Evolutionary conservation across 441 rosid species (phyloP).

Genomic region (Rhodomyrtus psidioides): DNA sequence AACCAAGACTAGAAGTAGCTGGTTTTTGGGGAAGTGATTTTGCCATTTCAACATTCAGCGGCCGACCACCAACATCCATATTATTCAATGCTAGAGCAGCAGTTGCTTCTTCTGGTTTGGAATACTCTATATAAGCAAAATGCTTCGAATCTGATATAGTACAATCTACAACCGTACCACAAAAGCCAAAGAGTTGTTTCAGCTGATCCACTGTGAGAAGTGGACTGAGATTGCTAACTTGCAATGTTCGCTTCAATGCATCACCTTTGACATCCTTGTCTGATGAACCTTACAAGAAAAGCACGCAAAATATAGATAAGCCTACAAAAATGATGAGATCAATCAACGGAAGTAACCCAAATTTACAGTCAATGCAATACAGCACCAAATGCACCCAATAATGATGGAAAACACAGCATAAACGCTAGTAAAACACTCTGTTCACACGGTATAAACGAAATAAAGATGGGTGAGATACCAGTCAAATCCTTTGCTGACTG

Average conservation of each 20-base stretch:
- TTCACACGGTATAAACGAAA: neutral
- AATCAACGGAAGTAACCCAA: neutral
- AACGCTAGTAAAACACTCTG: neutral
- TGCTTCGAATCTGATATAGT: slow-evolving; percentile 83
- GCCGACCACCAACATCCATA: slow-evolving; percentile 94
- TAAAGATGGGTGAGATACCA: slow-evolving; percentile 32
- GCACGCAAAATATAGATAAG: neutral
- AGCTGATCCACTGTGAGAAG: slow-evolving; percentile 89
- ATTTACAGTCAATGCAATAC: neutral
- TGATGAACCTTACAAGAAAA: slow-evolving; percentile 40
- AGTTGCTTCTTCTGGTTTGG: slow-evolving; percentile 88
- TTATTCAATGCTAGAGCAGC: slow-evolving; percentile 90
- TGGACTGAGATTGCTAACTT: slow-evolving; percentile 97
- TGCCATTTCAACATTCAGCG: slow-evolving; percentile 95
- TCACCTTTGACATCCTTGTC: slow-evolving; percentile 57
- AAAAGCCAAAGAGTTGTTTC: slow-evolving; percentile 88
- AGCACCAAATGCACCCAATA: neutral
- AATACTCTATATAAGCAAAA: slow-evolving; percentile 86
- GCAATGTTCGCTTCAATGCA: slow-evolving; percentile 72
- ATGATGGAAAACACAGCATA: neutral
- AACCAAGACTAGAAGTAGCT: slow-evolving; percentile 26
- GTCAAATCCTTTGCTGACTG: slow-evolving; percentile 62
- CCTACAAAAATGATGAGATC: neutral
- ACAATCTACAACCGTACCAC: slow-evolving; percentile 90
- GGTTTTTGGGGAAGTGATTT: slow-evolving; percentile 87